Percentiles rank a stretch among this genome's conserved stretches.
phyloP scores from a whole-genome alignment of 768 basidiomycete genomes.

The Candolleomyces eurysporus region DNA sequence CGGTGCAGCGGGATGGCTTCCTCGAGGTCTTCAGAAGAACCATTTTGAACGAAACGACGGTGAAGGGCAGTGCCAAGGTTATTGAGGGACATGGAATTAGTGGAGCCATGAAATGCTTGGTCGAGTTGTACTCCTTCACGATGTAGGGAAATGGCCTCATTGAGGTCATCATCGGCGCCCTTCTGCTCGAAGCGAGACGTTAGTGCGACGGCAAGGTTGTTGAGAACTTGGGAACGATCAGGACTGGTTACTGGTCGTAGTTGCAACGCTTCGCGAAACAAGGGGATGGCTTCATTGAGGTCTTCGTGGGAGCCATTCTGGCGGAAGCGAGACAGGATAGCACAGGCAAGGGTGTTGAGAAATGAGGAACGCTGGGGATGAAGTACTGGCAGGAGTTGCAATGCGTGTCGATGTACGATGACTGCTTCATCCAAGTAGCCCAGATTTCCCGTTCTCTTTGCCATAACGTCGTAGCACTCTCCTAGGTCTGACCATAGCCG shows the following conservation, averaged over 20 bases:
- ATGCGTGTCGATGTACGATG: neutral
- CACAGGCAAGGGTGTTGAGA: neutral
- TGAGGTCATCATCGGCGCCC: no score
- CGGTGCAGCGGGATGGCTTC: neutral
- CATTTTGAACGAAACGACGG: neutral
- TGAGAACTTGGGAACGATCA: conserved; percentile 1
- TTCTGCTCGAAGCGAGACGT: no score
- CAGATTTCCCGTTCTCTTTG: neutral
- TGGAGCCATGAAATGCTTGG: no score
- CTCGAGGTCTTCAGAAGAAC: neutral
- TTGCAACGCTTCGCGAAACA: conserved; percentile 10
- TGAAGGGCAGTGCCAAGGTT: no score
- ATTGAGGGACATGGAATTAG: no score
- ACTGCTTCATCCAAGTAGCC: neutral
- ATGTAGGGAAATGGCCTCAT: no score
- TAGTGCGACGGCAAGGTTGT: conserved; percentile 9
- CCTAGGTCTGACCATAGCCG: neutral
- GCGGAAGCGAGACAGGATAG: neutral
- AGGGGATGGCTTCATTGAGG: conserved; percentile 11
- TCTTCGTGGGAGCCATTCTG: neutral
- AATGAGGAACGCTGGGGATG: neutral
- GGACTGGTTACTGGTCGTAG: conserved; percentile 8
- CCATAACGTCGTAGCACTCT: neutral
- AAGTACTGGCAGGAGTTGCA: neutral
- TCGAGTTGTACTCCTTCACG: no score